Conservation (phyloP, 106 monocot species). For the Dendrobium nobile region DNA sequence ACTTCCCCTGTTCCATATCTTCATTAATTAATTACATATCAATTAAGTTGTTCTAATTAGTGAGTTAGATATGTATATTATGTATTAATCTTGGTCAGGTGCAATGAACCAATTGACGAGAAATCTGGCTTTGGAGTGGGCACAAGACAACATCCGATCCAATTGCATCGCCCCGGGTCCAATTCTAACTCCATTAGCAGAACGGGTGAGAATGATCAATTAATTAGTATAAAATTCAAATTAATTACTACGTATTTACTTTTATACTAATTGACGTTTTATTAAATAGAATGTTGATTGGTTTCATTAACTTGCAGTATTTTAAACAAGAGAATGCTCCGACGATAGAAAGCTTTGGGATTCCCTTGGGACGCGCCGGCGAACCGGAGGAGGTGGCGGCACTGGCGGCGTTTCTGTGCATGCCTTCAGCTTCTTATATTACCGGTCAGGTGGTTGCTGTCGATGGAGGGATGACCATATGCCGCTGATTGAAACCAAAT, state of each 20-base stretch:
- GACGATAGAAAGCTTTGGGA: neutral
- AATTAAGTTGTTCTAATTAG: neutral
- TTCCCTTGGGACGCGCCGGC: constrained; percentile 12
- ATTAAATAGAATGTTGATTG: too few species aligned
- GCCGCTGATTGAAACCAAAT: too few species aligned
- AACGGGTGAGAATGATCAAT: neutral
- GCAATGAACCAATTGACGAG: constrained; percentile 10
- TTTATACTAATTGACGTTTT: too few species aligned
- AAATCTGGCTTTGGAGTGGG: constrained; percentile 16
- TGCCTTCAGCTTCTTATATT: constrained; percentile 26
- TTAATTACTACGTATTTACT: neutral
- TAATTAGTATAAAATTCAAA: too few species aligned
- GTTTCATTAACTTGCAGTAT: too few species aligned
- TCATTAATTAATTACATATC: neutral
- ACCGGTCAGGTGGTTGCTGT: constrained; percentile 18
- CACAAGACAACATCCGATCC: constrained; percentile 5
- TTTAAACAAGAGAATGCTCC: too few species aligned
- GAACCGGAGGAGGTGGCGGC: constrained; percentile 21
- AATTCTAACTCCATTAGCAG: neutral
- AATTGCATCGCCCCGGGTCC: constrained; percentile 13
- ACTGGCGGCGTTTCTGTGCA: constrained; percentile 21
- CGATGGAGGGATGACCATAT: constrained; percentile 23
- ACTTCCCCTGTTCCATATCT: too few species aligned
- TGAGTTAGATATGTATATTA: too few species aligned
- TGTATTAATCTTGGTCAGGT: neutral